These are phyloP conservation scores for Oehlia diaphana DNA, from an alignment of 192 early-diverging fungal species.

Conservation along the genomic window DNA sequence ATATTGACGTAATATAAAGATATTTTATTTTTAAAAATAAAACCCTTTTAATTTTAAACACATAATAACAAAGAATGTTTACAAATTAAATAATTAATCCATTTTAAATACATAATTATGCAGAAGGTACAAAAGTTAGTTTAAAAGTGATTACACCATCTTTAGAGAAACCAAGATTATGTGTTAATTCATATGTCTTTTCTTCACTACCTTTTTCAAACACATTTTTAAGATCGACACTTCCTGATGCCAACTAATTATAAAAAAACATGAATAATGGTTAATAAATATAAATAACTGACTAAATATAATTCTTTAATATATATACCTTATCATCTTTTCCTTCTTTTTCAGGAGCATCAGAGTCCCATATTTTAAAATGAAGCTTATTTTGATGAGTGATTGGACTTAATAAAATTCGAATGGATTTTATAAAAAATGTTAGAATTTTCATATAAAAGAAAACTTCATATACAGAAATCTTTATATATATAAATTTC, in stretches of 20 bases:
- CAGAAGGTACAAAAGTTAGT: neutral
- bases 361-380: constrained; percentile 34
- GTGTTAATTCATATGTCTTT: constrained; percentile 26
- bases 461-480: too few relatives aligned
- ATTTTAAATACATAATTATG: too few relatives aligned
- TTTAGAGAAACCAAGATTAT: constrained; percentile 21
- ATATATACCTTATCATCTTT: constrained; percentile 9
- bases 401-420: neutral
- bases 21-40: too few relatives aligned
- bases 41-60: too few relatives aligned
- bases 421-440: too few relatives aligned
- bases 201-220: constrained; percentile 15
- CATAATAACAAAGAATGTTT: too few relatives aligned
- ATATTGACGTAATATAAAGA: too few relatives aligned
- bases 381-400: neutral
- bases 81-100: too few relatives aligned
- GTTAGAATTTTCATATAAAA: too few relatives aligned
- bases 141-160: constrained; percentile 32
- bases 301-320: neutral
- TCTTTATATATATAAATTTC: too few relatives aligned
- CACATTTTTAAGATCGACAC: constrained; percentile 20
- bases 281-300: neutral
- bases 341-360: constrained; percentile 26
- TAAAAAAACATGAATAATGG: neutral
- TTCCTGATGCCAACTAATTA: constrained; percentile 26